phyloP scores from a whole-genome alignment of 2,329 filamentous ascomycete genomes.

The Tolypocladium tropicale region DNA sequence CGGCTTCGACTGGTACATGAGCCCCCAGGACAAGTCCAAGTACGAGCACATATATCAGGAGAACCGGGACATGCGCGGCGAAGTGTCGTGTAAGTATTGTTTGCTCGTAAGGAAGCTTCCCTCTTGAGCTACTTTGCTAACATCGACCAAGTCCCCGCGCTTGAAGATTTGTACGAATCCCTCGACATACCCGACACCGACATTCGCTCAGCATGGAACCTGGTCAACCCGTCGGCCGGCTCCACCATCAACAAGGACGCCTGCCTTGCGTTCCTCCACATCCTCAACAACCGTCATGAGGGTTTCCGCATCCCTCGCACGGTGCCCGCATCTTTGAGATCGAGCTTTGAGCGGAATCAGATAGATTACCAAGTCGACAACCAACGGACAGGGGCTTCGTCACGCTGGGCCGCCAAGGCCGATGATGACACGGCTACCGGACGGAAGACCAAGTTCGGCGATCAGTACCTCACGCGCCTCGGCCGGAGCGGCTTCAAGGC shows the following conservation, averaged over 20 bases:
- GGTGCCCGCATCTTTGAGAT: slow-evolving; percentile 81
- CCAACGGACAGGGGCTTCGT: slow-evolving; percentile 50
- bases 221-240: slow-evolving; percentile 83
- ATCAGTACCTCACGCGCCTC: slow-evolving; percentile 86
- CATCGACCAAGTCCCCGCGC: slow-evolving; percentile 50
- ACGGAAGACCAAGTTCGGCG: slow-evolving; percentile 93
- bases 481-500: slow-evolving; percentile 75
- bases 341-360: slow-evolving; percentile 88
- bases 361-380: slow-evolving; percentile 93
- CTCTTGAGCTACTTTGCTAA: not conserved
- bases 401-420: slow-evolving; percentile 68
- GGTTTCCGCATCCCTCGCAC: slow-evolving; percentile 88
- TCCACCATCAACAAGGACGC: slow-evolving; percentile 89
- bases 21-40: slow-evolving; percentile 76
- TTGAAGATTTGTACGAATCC: slow-evolving; percentile 77
- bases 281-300: slow-evolving; percentile 91
- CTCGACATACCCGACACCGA: slow-evolving; percentile 68
- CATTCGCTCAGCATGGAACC: slow-evolving; percentile 87
- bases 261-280: slow-evolving; percentile 87
- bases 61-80: slow-evolving; percentile 78
- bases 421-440: slow-evolving; percentile 76
- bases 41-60: slow-evolving; percentile 97
- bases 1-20: slow-evolving; percentile 99
- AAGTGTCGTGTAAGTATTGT: slow-evolving; percentile 57
- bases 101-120: not conserved